phyloP scores from a whole-genome alignment of 768 basidiomycete genomes.

The Saitozyma sp. region DNA sequence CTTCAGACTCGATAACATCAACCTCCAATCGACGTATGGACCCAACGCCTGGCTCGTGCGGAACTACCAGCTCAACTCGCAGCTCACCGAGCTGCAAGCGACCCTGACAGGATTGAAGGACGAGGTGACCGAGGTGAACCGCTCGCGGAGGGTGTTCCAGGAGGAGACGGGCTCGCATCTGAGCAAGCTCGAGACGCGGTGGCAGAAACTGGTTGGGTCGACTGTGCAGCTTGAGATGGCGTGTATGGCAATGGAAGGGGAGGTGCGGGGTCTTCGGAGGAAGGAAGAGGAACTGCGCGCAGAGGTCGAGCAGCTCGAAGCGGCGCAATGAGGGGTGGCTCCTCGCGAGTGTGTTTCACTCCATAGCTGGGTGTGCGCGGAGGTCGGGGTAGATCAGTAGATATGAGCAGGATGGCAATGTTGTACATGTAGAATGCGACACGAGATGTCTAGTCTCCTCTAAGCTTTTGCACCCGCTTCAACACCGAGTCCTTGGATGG shows the following conservation, averaged over 20 bases:
- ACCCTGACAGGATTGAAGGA: conserved; percentile 57
- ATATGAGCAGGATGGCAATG: background rate
- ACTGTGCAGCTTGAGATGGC: conserved; percentile 96
- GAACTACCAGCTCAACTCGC: conserved; percentile 81
- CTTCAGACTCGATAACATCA: conserved; percentile 74
- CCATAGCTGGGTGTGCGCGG: too few relatives aligned
- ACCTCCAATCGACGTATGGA: conserved; percentile 80
- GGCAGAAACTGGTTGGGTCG: conserved; percentile 88
- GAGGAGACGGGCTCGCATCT: conserved; percentile 76
- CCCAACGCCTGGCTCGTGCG: conserved; percentile 88
- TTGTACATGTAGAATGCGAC: conserved; percentile 13
- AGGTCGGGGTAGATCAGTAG: too few relatives aligned
- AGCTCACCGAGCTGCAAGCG: conserved; percentile 66
- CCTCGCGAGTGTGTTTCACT: background rate
- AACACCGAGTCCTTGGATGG: conserved; percentile 93
- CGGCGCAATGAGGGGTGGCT: conserved; percentile 7
- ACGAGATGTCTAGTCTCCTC: conserved; percentile 68
- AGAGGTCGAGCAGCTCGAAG: conserved; percentile 42
- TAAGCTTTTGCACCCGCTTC: conserved; percentile 93
- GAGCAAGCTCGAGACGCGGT: conserved; percentile 76
- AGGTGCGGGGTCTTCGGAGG: conserved; percentile 58
- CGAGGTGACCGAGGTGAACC: conserved; percentile 78
- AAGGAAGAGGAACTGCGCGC: conserved; percentile 42
- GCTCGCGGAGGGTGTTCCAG: conserved; percentile 81
- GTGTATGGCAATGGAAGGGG: conserved; percentile 79